Base-by-base conservation (phyloP, 1,139 yeast genomes). In the Candida glucosophila region DNA sequence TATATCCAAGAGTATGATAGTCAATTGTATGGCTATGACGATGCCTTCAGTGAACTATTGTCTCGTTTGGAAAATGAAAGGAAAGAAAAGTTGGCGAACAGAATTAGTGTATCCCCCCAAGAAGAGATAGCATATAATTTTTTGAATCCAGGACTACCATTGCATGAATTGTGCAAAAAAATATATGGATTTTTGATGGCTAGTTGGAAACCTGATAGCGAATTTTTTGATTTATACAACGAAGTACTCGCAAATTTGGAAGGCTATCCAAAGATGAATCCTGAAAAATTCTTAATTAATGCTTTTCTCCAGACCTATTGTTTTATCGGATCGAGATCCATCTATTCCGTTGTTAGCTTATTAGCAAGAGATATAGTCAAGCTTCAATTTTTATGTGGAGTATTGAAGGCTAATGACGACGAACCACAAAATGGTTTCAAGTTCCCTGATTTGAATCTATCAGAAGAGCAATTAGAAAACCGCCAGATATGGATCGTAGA, bases 311-410 rank as follows among this genome's bases (percentile, higher is more conserved):
- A 83, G 43, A 66, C 81, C 0, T 66, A 85, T 29, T 81, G 92
- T 24, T 78, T 76, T 42, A 76, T 86, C 33, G 96, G 97, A 14
- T 79, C 85, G 24, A 71, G 97, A 46, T 86, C 97, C 1, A 68
- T 88, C 24, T 82, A 94, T 14, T 94, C 93, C 30, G 86, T 86
- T 21, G 77, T 76, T 28, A 74, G 74, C 39, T 77, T 81, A 47
- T 62, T 85, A 32, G 64, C 67, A 22, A 68, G 77, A 32, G 69
- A 77, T 28, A 53, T 63, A 19, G 63, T 61, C 23, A 65, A 75
- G 30, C 55, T 88, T 36, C 58, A 57, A 37, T 61, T 44, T 38
- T 41, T 61, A 20, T 49, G 60, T 34, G 70, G 70, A 1, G 37
- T 49, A 12, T 35, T 47, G 14, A 48, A 60, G 18, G 29, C 31